phyloP scores from a whole-genome alignment of 352 stramenopile genomes.

The Phytopythium litorale region DNA sequence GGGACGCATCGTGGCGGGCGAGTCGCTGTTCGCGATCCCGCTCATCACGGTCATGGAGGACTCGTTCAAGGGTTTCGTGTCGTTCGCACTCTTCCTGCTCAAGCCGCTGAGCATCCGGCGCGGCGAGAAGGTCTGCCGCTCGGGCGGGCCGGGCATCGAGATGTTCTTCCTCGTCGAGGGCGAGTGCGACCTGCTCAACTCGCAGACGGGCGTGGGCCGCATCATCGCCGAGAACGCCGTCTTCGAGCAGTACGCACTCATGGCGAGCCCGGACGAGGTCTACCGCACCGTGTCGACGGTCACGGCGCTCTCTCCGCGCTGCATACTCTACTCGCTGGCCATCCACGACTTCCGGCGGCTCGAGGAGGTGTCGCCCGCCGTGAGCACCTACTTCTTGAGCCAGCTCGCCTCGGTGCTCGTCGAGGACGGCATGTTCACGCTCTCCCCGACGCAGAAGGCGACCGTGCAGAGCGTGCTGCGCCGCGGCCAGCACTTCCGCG shows the following conservation, averaged over 20 bases:
- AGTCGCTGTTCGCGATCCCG: conserved; percentile 76
- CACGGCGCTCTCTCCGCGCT: conserved; percentile 65
- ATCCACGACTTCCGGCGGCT: conserved; percentile 71
- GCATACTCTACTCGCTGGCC: conserved; percentile 75
- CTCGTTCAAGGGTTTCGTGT: conserved; percentile 88
- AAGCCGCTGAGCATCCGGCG: conserved; percentile 68
- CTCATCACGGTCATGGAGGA: conserved; percentile 86
- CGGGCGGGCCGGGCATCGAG: conserved; percentile 60
- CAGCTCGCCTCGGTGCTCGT: conserved; percentile 69
- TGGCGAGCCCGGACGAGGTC: conserved; percentile 59
- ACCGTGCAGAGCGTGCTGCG: conserved; percentile 55
- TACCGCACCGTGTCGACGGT: conserved; percentile 74
- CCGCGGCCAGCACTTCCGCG: conserved; percentile 50
- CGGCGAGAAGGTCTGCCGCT: conserved; percentile 73
- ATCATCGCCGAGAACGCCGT: conserved; percentile 68
- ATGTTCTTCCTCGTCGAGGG: conserved; percentile 86
- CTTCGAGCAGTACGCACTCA: conserved; percentile 83
- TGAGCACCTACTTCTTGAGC: conserved; percentile 80
- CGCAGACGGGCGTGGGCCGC: conserved; percentile 44
- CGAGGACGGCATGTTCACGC: conserved; percentile 63
- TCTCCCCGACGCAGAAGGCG: conserved; percentile 38
- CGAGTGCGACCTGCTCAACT: conserved; percentile 79
- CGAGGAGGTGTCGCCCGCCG: conserved; percentile 63
- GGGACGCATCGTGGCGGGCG: conserved; percentile 66
- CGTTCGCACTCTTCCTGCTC: conserved; percentile 79